Evolutionary conservation across 176 grass and related monocot species (phyloP).

Genomic region (Carex pumila): DNA sequence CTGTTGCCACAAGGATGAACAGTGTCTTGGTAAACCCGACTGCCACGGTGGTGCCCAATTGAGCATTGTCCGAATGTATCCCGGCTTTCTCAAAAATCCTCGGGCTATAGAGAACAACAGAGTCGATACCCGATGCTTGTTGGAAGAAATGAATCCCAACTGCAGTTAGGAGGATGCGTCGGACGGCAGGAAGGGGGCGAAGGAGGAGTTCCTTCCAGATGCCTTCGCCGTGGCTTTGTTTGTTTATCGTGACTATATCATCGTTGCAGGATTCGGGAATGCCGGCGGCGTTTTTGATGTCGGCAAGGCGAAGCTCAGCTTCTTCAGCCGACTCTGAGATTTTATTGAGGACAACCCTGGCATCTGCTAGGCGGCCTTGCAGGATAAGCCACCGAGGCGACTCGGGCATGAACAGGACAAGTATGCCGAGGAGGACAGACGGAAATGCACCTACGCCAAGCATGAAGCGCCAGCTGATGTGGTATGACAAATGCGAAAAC

Average conservation of each 20-base stretch:
- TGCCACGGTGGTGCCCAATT: slow-evolving; percentile 57
- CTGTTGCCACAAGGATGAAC: slow-evolving; percentile 75
- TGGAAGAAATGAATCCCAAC: slow-evolving; percentile 84
- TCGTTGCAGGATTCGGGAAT: slow-evolving; percentile 45
- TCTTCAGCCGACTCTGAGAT: slow-evolving; percentile 54
- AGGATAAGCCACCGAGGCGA: slow-evolving; percentile 81
- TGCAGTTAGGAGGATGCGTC: slow-evolving; percentile 38
- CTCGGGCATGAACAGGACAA: slow-evolving; percentile 72
- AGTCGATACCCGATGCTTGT: slow-evolving; percentile 77
- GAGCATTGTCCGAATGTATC: slow-evolving; percentile 25
- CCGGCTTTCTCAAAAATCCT: slow-evolving; percentile 54
- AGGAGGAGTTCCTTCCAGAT: slow-evolving; percentile 73
- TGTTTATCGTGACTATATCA: slow-evolving; percentile 47
- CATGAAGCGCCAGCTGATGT: slow-evolving; percentile 65
- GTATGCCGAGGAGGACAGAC: slow-evolving; percentile 48
- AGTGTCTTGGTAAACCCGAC: slow-evolving; percentile 71
- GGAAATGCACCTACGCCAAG: slow-evolving; percentile 60
- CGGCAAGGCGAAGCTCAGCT: slow-evolving; percentile 46
- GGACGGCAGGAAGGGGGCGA: slow-evolving; percentile 37
- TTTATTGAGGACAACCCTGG: slow-evolving; percentile 49
- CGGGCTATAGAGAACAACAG: slow-evolving; percentile 82
- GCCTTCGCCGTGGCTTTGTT: slow-evolving; percentile 2
- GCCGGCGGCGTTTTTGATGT: slow-evolving; percentile 59
- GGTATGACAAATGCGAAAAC: slow-evolving; percentile 30
- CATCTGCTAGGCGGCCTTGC: slow-evolving; percentile 58